Percentiles rank a stretch among this genome's conserved stretches.
These are phyloP conservation scores for Juglanconis sp. DNA, from an alignment of 2,329 filamentous ascomycete genomes.

Conservation along the genomic window DNA sequence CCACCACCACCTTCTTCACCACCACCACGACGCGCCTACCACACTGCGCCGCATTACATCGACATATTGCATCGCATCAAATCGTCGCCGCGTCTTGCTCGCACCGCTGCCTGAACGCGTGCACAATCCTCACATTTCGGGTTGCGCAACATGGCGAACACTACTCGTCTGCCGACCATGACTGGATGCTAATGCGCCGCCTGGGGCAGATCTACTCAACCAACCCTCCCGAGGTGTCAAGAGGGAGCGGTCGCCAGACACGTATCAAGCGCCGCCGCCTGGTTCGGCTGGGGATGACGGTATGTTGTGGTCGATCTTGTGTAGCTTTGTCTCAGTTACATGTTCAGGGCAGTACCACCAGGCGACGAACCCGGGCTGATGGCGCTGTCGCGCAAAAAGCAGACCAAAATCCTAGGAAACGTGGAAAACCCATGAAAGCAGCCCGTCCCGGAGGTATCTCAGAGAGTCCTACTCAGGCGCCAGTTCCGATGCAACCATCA, in stretches of 20 bases:
- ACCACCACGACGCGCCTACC: not conserved
- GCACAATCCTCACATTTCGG: not conserved
- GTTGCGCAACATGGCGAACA: constrained; percentile 6
- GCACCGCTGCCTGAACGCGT: not conserved
- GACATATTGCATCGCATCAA: constrained; percentile 4
- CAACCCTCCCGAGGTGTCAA: constrained; percentile 68
- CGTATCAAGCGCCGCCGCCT: constrained; percentile 50
- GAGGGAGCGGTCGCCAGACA: constrained; percentile 73
- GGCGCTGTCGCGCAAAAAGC: constrained; percentile 35
- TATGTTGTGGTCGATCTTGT: constrained; percentile 53
- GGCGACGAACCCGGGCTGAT: constrained; percentile 30
- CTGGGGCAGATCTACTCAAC: constrained; percentile 46
- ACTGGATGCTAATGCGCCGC: constrained; percentile 27
- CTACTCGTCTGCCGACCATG: constrained; percentile 13
- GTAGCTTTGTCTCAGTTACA: constrained; percentile 33
- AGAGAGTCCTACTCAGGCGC: constrained; percentile 55
- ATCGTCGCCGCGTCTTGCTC: not conserved
- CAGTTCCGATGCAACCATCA: constrained; percentile 41
- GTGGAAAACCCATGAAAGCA: constrained; percentile 61
- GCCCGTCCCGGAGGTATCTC: constrained; percentile 48
- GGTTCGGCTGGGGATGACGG: constrained; percentile 68
- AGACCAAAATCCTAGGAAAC: constrained; percentile 52
- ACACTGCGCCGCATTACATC: constrained; percentile 9
- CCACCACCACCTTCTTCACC: constrained; percentile 1
- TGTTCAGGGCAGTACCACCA: constrained; percentile 29